phyloP scores from a whole-genome alignment of 805 yeast genomes.

The Myxozyma neotropica region DNA sequence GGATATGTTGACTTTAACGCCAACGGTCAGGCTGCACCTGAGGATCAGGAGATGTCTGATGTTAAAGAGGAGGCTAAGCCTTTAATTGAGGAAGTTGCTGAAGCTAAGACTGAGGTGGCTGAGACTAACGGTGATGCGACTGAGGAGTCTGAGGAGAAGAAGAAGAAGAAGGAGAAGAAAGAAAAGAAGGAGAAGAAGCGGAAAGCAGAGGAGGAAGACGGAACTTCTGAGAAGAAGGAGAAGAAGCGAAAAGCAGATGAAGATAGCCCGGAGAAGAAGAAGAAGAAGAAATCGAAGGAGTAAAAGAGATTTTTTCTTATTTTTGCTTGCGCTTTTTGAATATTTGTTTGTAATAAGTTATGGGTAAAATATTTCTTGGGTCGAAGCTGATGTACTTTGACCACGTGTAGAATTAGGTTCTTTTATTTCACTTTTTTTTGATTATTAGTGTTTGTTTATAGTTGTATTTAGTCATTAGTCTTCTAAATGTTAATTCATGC shows the following conservation, averaged over 20 bases:
- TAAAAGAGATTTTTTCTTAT: neutral
- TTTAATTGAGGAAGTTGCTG: slow-evolving; percentile 49
- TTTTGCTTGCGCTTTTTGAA: too few species aligned
- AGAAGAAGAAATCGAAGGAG: slow-evolving; percentile 38
- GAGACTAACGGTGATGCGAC: neutral
- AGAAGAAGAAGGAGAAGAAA: slow-evolving; percentile 32
- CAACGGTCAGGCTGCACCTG: slow-evolving; percentile 54
- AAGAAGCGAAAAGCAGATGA: slow-evolving; percentile 44
- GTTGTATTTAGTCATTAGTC: too few species aligned
- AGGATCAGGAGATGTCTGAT: slow-evolving; percentile 39
- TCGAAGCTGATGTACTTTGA: too few species aligned
- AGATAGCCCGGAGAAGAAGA: slow-evolving; percentile 75
- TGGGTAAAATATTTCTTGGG: too few species aligned
- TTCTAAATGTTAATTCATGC: too few species aligned
- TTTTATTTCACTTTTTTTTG: neutral
- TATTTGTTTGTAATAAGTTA: too few species aligned
- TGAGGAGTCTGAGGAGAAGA: slow-evolving; percentile 26
- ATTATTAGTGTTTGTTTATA: neutral
- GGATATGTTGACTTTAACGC: slow-evolving; percentile 62
- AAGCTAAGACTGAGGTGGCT: slow-evolving; percentile 22
- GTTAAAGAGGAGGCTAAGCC: slow-evolving; percentile 64
- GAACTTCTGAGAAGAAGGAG: slow-evolving; percentile 71
- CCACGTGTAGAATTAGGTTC: too few species aligned
- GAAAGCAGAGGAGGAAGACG: slow-evolving; percentile 15
- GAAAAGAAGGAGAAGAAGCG: slow-evolving; percentile 24